phyloP scores from a whole-genome alignment of 1,284 basidiomycete species.

The Ceratobasidium sp. region DNA sequence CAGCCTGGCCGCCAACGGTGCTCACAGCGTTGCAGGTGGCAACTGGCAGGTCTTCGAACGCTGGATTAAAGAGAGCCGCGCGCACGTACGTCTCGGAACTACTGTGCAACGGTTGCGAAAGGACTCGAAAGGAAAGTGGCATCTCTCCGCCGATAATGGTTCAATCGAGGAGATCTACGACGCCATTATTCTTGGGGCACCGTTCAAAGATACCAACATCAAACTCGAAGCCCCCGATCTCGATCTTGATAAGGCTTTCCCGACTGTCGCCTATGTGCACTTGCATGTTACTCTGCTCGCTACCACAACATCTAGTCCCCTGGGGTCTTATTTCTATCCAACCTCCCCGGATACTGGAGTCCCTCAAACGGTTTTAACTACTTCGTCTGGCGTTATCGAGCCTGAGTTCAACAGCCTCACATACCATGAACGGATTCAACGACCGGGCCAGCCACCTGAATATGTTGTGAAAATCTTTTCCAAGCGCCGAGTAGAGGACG shows the following conservation, averaged over 20 bases:
- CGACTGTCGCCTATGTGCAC: slow-evolving; percentile 63
- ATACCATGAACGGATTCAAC: slow-evolving; percentile 72
- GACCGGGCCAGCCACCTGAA: slow-evolving; percentile 52
- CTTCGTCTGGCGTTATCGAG: slow-evolving; percentile 59
- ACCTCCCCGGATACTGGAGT: slow-evolving; percentile 52
- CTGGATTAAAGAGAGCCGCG: slow-evolving; percentile 74
- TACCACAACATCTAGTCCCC: slow-evolving; percentile 70
- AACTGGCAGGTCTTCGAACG: slow-evolving; percentile 87
- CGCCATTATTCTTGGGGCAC: slow-evolving; percentile 78
- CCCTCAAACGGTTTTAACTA: slow-evolving; percentile 78
- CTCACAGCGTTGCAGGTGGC: slow-evolving; percentile 74
- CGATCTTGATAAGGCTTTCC: slow-evolving; percentile 30
- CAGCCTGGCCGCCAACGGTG: slow-evolving; percentile 76
- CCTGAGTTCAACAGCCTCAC: slow-evolving; percentile 89
- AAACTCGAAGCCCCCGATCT: slow-evolving; percentile 51
- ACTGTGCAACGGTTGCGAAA: slow-evolving; percentile 50
- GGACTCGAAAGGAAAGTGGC: slow-evolving; percentile 23
- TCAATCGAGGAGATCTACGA: slow-evolving; percentile 55
- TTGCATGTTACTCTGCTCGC: slow-evolving; percentile 90
- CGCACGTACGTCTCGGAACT: slow-evolving; percentile 71
- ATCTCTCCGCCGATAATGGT: background rate
- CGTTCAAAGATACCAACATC: slow-evolving; percentile 70
- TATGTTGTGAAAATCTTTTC: slow-evolving; percentile 91
- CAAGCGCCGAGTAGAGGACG: slow-evolving; percentile 64
- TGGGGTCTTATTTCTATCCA: slow-evolving; percentile 75